Conservation (phyloP, 108 stramenopile genomes). For the Nannochloropsis salina region DNA sequence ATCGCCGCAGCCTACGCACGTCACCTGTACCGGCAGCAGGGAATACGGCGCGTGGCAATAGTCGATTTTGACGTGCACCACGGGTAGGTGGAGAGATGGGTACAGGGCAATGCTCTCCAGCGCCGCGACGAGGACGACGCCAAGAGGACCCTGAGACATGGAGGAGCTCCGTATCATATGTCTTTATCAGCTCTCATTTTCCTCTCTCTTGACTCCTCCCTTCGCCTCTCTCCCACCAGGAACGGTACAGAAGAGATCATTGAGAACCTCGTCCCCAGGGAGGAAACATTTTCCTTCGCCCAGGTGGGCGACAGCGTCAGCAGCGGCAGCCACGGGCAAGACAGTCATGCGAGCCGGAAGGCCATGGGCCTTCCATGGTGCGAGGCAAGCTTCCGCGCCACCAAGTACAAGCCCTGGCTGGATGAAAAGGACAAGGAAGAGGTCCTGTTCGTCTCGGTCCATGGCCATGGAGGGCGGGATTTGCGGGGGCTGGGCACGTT, state of each 20-base stretch:
- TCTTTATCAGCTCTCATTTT: conserved; percentile 21
- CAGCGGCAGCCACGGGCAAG: background rate
- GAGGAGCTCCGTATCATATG: background rate
- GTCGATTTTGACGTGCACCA: conserved; percentile 63
- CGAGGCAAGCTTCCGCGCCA: conserved; percentile 22
- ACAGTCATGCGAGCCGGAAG: background rate
- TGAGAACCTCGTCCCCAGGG: conserved; percentile 33
- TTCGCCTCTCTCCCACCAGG: conserved; percentile 26
- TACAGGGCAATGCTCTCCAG: background rate
- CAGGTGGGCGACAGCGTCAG: background rate
- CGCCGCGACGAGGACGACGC: too few species aligned
- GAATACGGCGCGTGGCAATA: conserved; percentile 53
- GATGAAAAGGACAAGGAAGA: conserved; percentile 37
- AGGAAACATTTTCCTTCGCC: conserved; percentile 29
- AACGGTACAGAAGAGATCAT: conserved; percentile 62
- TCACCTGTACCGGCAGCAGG: conserved; percentile 54
- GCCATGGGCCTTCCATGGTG: conserved; percentile 23
- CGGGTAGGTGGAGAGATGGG: conserved; percentile 2
- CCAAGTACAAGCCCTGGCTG: conserved; percentile 44
- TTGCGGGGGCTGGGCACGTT: conserved; percentile 33
- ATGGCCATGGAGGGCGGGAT: conserved; percentile 50
- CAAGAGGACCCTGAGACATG: background rate
- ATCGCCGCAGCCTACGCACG: conserved; percentile 93
- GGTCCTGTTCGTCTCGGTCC: conserved; percentile 54
- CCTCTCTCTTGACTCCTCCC: background rate